These are phyloP conservation scores for Calonectria pseudoreteaudii DNA, from an alignment of 2,329 filamentous ascomycete species.

Conservation along the genomic window DNA sequence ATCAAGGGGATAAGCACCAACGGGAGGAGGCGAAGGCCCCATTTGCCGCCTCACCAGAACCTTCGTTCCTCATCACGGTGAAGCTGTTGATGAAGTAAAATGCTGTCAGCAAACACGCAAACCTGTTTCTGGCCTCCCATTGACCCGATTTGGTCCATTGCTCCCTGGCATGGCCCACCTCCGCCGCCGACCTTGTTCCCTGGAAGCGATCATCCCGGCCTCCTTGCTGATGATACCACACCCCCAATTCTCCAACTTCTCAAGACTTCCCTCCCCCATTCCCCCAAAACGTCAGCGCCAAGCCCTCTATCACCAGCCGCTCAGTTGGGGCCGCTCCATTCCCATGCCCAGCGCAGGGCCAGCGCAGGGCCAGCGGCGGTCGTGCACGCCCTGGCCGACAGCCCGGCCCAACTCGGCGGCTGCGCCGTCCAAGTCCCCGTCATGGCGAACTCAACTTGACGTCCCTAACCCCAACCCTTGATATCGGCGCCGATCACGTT, in stretches of 20 bases:
- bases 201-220: constrained; percentile 21
- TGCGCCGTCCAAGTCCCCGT: constrained; percentile 9
- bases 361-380: background rate
- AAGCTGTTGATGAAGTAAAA: constrained; percentile 2
- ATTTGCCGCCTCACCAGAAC: constrained; percentile 14
- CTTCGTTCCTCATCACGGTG: constrained; percentile 23
- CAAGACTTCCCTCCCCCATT: background rate
- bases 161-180: constrained; percentile 7
- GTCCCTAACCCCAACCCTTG: constrained; percentile 1
- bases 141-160: constrained; percentile 3
- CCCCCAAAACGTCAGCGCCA: background rate
- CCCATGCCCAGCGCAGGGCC: background rate
- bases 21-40: background rate
- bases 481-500: constrained; percentile 24
- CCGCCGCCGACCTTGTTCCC: constrained; percentile 14
- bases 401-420: constrained; percentile 4
- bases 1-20: constrained; percentile 1
- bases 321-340: constrained; percentile 8
- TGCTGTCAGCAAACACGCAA: constrained; percentile 2
- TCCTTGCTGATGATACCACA: background rate
- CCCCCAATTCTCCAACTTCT: constrained; percentile 1
- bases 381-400: background rate
- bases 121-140: constrained; percentile 9
- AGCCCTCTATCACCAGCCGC: constrained; percentile 11
- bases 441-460: constrained; percentile 14